A percentile compares a stretch with the other conserved stretches of the same genome.
phyloP scores from a whole-genome alignment of 192 early-diverging fungal genomes.

The Coemansia asiatica region DNA sequence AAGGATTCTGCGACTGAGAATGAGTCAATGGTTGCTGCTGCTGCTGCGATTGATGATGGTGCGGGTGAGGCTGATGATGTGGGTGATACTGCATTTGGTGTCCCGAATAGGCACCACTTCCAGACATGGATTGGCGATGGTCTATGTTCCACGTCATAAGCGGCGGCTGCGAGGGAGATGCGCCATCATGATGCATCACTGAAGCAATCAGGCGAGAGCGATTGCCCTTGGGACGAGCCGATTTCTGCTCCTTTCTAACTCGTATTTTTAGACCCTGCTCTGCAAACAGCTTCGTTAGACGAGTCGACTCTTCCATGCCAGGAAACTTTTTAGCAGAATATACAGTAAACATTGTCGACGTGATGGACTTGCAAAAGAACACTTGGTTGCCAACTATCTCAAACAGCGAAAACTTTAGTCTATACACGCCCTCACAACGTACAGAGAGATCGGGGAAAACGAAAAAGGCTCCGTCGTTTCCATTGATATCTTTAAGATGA shows the following conservation, averaged over 20 bases:
- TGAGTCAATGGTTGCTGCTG: not conserved
- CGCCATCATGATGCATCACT: slow-evolving; percentile 15
- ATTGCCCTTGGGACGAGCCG: slow-evolving; percentile 39
- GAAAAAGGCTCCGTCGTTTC: slow-evolving; percentile 90
- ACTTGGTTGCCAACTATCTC: slow-evolving; percentile 88
- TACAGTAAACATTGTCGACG: slow-evolving; percentile 81
- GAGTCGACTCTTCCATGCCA: slow-evolving; percentile 94
- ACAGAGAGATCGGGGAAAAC: slow-evolving; percentile 95
- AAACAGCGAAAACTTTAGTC: slow-evolving; percentile 84
- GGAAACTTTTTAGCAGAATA: slow-evolving; percentile 96
- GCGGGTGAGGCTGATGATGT: too few relatives aligned
- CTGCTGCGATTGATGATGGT: too few relatives aligned
- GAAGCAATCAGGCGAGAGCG: slow-evolving; percentile 48
- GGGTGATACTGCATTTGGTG: slow-evolving; percentile 23
- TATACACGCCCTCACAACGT: slow-evolving; percentile 88
- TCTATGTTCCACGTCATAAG: not conserved
- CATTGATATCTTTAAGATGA: slow-evolving; percentile 84
- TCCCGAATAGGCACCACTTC: not conserved
- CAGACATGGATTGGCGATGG: slow-evolving; percentile 1
- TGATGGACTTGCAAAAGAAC: slow-evolving; percentile 85
- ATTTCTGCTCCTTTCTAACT: slow-evolving; percentile 81
- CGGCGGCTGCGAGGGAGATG: slow-evolving; percentile 8
- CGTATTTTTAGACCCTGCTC: slow-evolving; percentile 95
- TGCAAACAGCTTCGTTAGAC: slow-evolving; percentile 86
- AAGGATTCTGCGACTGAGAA: not conserved